Evolutionary conservation across 1,284 basidiomycete species (phyloP).

Genomic region (Irpex lacteus): DNA sequence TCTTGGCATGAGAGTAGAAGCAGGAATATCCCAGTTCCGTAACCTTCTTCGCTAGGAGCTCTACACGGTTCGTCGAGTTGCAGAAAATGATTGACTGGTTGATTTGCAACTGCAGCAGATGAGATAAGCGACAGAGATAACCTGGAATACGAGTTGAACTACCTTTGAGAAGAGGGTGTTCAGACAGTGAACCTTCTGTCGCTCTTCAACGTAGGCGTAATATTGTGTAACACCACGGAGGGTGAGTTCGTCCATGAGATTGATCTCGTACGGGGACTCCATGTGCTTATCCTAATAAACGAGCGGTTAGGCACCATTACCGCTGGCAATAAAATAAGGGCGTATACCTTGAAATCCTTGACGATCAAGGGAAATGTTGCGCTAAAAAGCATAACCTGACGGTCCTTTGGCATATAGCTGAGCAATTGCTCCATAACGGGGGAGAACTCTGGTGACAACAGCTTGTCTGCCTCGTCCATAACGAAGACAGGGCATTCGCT

Average conservation of each 20-base stretch:
- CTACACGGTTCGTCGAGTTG: slow-evolving; percentile 99
- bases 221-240: slow-evolving; percentile 99
- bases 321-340: neutral
- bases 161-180: slow-evolving; percentile 97
- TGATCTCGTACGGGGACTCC: slow-evolving; percentile 96
- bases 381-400: slow-evolving; percentile 99
- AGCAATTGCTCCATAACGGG: slow-evolving; percentile 98
- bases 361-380: slow-evolving; percentile 99
- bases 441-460: slow-evolving; percentile 96
- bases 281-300: slow-evolving; percentile 88
- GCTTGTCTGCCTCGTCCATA: slow-evolving; percentile 98
- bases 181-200: slow-evolving; percentile 98
- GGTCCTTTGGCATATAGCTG: slow-evolving; percentile 78
- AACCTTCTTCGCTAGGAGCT: slow-evolving; percentile 98
- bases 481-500: slow-evolving; percentile 95
- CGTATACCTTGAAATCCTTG: slow-evolving; percentile 91
- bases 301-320: neutral
- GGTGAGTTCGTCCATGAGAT: slow-evolving; percentile 99
- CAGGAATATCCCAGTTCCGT: slow-evolving; percentile 99
- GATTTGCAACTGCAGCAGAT: slow-evolving; percentile 83
- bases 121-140: slow-evolving; percentile 8
- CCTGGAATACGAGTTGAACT: slow-evolving; percentile 2
- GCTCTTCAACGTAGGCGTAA: slow-evolving; percentile 98
- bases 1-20: slow-evolving; percentile 99
- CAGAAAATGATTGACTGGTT: slow-evolving; percentile 99